phyloP scores from a whole-genome alignment of 148 eudicot species.

The Persicaria tinctoria region DNA sequence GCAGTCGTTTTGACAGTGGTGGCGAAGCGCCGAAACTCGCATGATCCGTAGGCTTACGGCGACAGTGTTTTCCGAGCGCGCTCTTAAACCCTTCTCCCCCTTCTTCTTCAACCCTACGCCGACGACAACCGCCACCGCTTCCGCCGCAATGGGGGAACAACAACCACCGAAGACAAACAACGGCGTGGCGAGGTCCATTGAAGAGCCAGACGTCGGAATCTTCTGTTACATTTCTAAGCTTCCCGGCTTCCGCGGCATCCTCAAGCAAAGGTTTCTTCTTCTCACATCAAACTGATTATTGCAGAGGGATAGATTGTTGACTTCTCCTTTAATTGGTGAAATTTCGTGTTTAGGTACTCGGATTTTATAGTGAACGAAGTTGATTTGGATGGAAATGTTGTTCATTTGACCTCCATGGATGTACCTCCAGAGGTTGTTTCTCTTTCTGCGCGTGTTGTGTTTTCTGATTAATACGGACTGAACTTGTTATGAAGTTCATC shows the following conservation, averaged over 20 bases:
- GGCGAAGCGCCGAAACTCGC: not conserved
- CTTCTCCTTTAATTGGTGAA: not conserved
- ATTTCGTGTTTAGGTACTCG: conserved; percentile 49
- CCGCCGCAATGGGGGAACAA: not conserved
- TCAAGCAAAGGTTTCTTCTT: conserved; percentile 65
- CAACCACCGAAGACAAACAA: conserved; percentile 15
- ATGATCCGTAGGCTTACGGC: conserved; percentile 22
- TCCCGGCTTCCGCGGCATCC: conserved; percentile 88
- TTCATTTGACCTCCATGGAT: conserved; percentile 63
- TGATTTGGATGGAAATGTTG: conserved; percentile 80
- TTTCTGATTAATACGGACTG: not conserved
- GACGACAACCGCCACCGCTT: conserved; percentile 15
- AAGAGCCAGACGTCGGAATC: conserved; percentile 81
- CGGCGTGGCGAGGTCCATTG: conserved; percentile 29
- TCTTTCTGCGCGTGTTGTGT: not conserved
- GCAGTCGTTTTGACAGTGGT: conserved; percentile 7
- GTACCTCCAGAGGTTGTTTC: conserved; percentile 56
- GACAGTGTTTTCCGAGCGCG: conserved; percentile 9
- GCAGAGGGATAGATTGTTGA: not conserved
- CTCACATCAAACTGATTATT: not conserved
- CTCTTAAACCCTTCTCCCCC: conserved; percentile 32
- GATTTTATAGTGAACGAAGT: conserved; percentile 98
- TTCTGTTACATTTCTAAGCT: conserved; percentile 69
- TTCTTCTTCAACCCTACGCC: conserved; percentile 1
- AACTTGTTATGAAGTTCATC: not conserved